Conservation (phyloP, 768 basidiomycete genomes). For the Lanmaoa rubissima region DNA sequence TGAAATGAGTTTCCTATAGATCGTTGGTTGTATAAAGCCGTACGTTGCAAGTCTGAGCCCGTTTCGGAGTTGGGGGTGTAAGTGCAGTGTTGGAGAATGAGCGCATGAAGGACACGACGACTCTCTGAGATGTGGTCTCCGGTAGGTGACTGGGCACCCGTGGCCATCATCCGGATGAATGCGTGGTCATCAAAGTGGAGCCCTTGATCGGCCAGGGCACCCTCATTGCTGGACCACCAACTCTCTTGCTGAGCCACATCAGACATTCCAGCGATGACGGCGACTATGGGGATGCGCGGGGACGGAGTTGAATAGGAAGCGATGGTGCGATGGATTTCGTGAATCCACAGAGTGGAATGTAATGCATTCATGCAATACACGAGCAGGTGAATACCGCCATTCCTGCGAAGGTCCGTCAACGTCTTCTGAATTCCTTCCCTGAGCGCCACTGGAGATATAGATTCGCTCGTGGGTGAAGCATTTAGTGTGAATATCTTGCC, state of each 20-base stretch:
- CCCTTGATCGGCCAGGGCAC: conserved; percentile 7
- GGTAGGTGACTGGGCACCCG: neutral
- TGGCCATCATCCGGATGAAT: conserved; percentile 12
- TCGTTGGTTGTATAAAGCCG: conserved; percentile 9
- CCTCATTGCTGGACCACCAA: conserved; percentile 20
- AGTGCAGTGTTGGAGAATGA: conserved; percentile 12
- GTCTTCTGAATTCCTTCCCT: conserved; percentile 4
- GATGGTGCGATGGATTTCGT: conserved; percentile 10
- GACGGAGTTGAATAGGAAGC: neutral
- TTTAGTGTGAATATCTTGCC: conserved; percentile 16
- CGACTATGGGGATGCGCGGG: conserved; percentile 13
- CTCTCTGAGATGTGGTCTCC: conserved; percentile 7
- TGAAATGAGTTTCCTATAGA: conserved; percentile 12
- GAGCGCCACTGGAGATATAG: neutral
- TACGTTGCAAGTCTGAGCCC: neutral
- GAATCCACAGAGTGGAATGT: conserved; percentile 13
- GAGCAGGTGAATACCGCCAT: conserved; percentile 18
- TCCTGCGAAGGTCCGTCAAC: conserved; percentile 11
- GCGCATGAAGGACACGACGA: conserved; percentile 11
- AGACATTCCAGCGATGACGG: conserved; percentile 16
- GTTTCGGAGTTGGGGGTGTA: neutral
- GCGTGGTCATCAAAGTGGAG: conserved; percentile 15
- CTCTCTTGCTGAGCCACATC: conserved; percentile 7
- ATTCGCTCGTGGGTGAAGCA: conserved; percentile 3
- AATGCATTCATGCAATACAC: conserved; percentile 22